Evolutionary conservation across 345 rosid genomes (phyloP).

Genomic region (Salix suchowensis): DNA sequence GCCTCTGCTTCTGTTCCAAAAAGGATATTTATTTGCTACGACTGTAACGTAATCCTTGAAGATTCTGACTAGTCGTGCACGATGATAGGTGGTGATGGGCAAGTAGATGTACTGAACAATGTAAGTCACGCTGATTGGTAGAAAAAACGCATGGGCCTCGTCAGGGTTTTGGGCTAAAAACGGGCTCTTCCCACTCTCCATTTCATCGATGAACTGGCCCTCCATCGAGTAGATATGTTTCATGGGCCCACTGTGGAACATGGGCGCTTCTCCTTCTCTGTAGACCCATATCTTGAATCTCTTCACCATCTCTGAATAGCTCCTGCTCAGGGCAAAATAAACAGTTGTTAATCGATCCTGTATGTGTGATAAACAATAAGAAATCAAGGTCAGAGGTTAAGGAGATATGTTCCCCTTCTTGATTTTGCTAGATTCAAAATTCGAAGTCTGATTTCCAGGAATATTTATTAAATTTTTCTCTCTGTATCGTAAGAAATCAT

Average conservation of each 20-base stretch:
- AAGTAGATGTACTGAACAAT: slow-evolving; percentile 25
- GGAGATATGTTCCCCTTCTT: too few relatives aligned
- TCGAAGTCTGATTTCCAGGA: too few relatives aligned
- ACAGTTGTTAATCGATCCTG: background rate
- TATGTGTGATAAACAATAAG: background rate
- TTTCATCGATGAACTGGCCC: slow-evolving; percentile 54
- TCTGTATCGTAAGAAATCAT: too few relatives aligned
- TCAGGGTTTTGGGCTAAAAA: slow-evolving; percentile 40
- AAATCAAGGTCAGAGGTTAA: too few relatives aligned
- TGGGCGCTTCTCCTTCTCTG: slow-evolving; percentile 43
- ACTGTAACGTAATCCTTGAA: slow-evolving; percentile 36
- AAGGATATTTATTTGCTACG: slow-evolving; percentile 43
- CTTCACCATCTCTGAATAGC: slow-evolving; percentile 52
- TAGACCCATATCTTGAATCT: slow-evolving; percentile 51
- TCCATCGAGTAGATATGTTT: slow-evolving; percentile 40
- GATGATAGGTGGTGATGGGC: slow-evolving; percentile 27
- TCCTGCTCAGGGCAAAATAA: slow-evolving; percentile 12
- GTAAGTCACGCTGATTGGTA: slow-evolving; percentile 40
- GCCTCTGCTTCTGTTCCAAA: slow-evolving; percentile 56
- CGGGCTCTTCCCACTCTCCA: slow-evolving; percentile 26
- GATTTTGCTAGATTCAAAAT: too few relatives aligned
- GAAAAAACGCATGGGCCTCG: slow-evolving; percentile 42
- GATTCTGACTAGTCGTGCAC: slow-evolving; percentile 18
- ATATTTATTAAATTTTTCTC: too few relatives aligned
- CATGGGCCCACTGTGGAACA: slow-evolving; percentile 42